Evolutionary conservation across 495 filamentous ascomycete species (phyloP).

Genomic region (Aspergillus egyptiacus): DNA sequence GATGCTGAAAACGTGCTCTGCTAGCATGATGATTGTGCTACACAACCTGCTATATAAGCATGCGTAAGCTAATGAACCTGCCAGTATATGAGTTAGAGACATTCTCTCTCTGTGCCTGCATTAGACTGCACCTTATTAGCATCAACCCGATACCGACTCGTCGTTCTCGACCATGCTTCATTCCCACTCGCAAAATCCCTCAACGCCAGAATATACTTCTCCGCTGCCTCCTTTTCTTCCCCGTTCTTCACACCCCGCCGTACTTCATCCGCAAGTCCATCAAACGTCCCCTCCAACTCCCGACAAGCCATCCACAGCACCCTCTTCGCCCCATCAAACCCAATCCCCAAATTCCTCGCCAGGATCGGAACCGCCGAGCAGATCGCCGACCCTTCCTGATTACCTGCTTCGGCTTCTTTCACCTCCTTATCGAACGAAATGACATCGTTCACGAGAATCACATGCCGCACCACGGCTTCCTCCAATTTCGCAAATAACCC

Average conservation of each 20-base stretch:
- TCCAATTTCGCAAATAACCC: background rate
- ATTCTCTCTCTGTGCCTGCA: background rate
- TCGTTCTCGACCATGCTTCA: background rate
- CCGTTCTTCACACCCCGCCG: background rate
- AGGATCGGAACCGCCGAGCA: background rate
- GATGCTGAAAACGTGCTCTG: no score
- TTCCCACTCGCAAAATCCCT: background rate
- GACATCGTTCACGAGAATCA: background rate
- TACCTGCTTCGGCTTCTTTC: background rate
- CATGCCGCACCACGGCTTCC: background rate
- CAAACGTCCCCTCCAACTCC: background rate
- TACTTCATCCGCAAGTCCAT: background rate
- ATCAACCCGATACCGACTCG: background rate
- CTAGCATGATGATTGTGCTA: no score
- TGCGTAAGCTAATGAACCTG: no score
- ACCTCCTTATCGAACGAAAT: background rate
- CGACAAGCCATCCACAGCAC: background rate
- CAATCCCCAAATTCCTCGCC: conserved; percentile 1
- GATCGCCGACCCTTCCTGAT: background rate
- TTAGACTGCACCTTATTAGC: background rate
- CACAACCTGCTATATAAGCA: no score
- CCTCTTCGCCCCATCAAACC: background rate
- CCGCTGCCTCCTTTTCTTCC: background rate
- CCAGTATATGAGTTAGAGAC: no score
- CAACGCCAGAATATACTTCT: background rate